Percentiles rank a stretch among this genome's conserved stretches.
Evolutionary conservation across 140 eudicot genomes (phyloP).

Genomic region (Erigeron philadelphicus): DNA sequence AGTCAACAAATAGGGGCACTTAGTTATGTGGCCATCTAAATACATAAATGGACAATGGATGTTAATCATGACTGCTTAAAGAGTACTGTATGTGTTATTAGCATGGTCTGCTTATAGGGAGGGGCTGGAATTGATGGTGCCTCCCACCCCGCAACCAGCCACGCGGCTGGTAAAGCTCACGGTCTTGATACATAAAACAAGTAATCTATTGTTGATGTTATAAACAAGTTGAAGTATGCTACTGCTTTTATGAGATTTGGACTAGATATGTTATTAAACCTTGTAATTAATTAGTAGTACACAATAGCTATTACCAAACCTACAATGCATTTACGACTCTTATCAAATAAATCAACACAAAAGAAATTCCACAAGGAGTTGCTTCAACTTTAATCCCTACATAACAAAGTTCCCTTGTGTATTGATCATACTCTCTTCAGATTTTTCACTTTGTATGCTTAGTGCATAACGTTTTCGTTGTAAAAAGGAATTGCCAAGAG

Average conservation of each 20-base stretch:
- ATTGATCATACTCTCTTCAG: slow-evolving; percentile 9
- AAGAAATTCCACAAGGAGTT: slow-evolving; percentile 2
- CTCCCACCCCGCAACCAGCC: too few relatives aligned
- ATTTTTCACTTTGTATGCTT: background rate
- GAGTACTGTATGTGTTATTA: background rate
- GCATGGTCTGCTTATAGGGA: background rate
- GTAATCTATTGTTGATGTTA: too few relatives aligned
- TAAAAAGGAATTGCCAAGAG: background rate
- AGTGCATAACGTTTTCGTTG: background rate
- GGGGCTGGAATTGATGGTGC: too few relatives aligned
- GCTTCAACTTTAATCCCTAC: background rate
- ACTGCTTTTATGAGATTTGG: too few relatives aligned
- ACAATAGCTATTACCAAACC: slow-evolving; percentile 9
- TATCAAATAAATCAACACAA: background rate
- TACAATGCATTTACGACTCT: slow-evolving; percentile 5
- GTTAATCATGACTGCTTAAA: background rate
- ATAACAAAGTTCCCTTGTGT: slow-evolving; percentile 1
- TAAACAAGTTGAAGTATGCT: too few relatives aligned
- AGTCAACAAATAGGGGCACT: background rate
- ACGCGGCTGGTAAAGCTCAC: too few relatives aligned
- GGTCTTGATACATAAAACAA: too few relatives aligned
- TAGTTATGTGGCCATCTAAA: background rate
- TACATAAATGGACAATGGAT: background rate
- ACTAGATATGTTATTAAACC: background rate
- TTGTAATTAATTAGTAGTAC: background rate